Evolutionary conservation across 352 stramenopile genomes (phyloP), one percentile per base, ranked within the genome.

Genomic region (Phytopythium montanum): DNA sequence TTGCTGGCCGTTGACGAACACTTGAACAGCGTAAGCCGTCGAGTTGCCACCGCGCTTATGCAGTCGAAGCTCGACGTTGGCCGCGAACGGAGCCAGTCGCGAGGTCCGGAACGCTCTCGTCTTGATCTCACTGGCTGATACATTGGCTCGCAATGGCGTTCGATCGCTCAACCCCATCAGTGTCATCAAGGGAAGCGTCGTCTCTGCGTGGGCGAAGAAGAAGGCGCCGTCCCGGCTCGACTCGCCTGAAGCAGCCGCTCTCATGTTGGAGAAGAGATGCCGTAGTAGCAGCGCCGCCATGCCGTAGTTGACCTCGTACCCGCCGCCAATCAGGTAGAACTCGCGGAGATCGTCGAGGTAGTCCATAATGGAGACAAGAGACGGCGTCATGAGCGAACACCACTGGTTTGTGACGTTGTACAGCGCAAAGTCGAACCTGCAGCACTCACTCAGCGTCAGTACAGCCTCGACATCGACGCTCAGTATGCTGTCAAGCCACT

Each of bases 141-240:
- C 70, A 25, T 68, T 67, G 14, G 73, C 71, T 14, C 67, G 16
- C 6, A 84, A 57, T 38, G 53, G 54, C 4, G 68, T 61, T 6
- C 62, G 68, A 49, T 73, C 60, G 16, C 70, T 67, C 8, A 80
- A 69, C 3, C 77, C 77, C 39, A 87, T 53, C 26, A 87, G 56
- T 16, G 73, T 83, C 65, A 82, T 66, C 34, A 87, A 59, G 1
- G 77, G 77, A 6, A 87, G 62, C 16, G 73, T 75, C 8, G 77
- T 87, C 59, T 87, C 77, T 16, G 77, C 77, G 56, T 87, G 77
- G 0, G 75, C 75, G 33, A 87, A 85, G 54, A 66, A 72, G 46
- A 87, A 83, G 34, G 68, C 72, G 1, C 75, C 77, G 23, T 54
- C 44, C 9, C 72, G 48, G 0, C 31, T 29, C 9, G 21, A 72